Base-by-base conservation (phyloP, 495 filamentous ascomycete genomes). In the Penicillium parvum region DNA sequence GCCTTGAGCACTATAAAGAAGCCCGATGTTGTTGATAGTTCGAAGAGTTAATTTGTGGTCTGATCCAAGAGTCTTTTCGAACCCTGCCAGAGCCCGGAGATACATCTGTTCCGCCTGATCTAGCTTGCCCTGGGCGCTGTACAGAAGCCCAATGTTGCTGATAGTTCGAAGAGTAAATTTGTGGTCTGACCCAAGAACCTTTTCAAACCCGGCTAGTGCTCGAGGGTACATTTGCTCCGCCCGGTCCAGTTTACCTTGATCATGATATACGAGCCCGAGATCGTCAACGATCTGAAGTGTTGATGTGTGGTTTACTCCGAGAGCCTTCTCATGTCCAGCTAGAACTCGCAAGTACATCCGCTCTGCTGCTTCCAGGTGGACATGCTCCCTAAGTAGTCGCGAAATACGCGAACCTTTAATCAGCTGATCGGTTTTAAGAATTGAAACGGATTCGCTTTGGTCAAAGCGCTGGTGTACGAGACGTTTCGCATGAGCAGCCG, bases 161-260 rank as follows among this genome's bases (percentile, higher is more conserved):
- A 37, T 21, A 15, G 34, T 22, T 32, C 12, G 14, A 12, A 37
- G 34, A 1, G 34, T 37, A 1, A 14, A 37, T 0, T 6, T 12
- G 6, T 37, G 34, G 2, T 37, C 34, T 22, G 34, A n/a, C n/a
- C 34, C 34, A 3, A 23, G 34, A 3, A 2, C n/a, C n/a, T n/a
- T n/a, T n/a, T n/a, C n/a, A n/a, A n/a, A n/a, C n/a, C n/a, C n/a
- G n/a, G n/a, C n/a, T n/a, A n/a, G n/a, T n/a, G n/a, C n/a, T n/a
- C n/a, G n/a, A n/a, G n/a, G n/a, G n/a, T n/a, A n/a, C 11, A 19
- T 27, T 11, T 18, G 21, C 37, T 43, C 59, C 59, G 43, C 65
- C 60, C 1, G 47, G 40, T 19, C 61, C 60, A 57, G 55, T 12
- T 20, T 70, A 53, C 37, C 56, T 61, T 27, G n/a, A 9, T 12